Base-by-base conservation (phyloP, 768 basidiomycete species). In the Mycena pura region DNA sequence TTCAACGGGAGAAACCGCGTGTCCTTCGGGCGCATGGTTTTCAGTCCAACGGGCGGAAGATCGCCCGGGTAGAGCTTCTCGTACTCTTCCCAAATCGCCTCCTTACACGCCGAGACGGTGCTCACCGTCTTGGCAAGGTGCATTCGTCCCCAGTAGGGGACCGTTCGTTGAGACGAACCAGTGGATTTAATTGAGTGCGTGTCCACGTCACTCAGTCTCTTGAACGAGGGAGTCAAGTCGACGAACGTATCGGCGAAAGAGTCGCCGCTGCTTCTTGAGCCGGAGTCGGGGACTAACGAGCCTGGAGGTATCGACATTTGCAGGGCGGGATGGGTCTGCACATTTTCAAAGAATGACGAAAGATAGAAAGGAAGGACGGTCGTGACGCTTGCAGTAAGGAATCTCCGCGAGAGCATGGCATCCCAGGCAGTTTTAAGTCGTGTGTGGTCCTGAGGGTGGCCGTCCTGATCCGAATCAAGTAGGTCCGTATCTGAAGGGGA, bases 331-430 rank as follows among this genome's bases (percentile, higher is more conserved):
- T 83, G 79, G 3, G 80, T 74, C 64, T 80, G 80, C 44, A 88
- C 79, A 45, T 85, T 82, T 9, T 70, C 68, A 64, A 91, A 91
- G 51, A 80, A 82, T 17, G 80, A 74, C 1, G 82, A 83, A 34
- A 92, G 77, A 66, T 91, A 88, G 63, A 91, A 88, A 0, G 88
- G 88, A 48, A 91, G 78, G 49, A 90, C 79, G 17, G 85, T 81
- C 60, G 86, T 75, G 7, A 86, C 69, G 19, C 82, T 82, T 8
- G 82, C 71, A 0, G 84, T 75, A 31, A 91, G 74, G 68, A 89
- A 89, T 17, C 84, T 78, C 22, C 73, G 77, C 41, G 80, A 70
- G 27, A 91, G 80, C 88, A 91, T 89, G 38, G 81, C 80, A 52
- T 86, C 84, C 88, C 90, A 91, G 5, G 88, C 84, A 4, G 77